These are phyloP conservation scores for Agroathelia rolfsii DNA, from an alignment of 1,284 basidiomycete species.

Conservation along the genomic window DNA sequence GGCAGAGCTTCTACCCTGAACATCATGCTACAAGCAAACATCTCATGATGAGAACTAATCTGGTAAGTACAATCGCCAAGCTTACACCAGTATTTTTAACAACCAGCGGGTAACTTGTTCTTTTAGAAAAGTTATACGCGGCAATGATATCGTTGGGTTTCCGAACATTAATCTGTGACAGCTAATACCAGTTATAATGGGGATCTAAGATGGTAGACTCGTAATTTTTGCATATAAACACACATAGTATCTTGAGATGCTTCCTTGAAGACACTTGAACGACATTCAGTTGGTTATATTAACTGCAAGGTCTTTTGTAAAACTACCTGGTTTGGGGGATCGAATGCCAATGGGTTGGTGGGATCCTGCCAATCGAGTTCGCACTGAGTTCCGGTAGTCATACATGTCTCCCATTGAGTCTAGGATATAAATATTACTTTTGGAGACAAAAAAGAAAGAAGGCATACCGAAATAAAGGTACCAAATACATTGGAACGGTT, in stretches of 20 bases:
- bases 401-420: constrained; percentile 24
- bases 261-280: constrained; percentile 19
- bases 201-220: no score
- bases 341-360: constrained; percentile 19
- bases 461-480: constrained; percentile 21
- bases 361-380: constrained; percentile 19
- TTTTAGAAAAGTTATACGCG: constrained; percentile 15
- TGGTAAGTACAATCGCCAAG: no score
- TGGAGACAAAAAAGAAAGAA: constrained; percentile 1
- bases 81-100: constrained; percentile 20
- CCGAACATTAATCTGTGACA: constrained; percentile 23
- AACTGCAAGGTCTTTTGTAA: no score
- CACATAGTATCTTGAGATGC: constrained; percentile 22
- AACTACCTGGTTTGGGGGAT: no score
- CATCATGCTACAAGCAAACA: no score
- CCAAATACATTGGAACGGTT: no score
- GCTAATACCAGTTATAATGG: no score
- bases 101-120: constrained; percentile 14
- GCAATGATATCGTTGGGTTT: constrained; percentile 12
- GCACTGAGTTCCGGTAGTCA: constrained; percentile 15
- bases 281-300: no score
- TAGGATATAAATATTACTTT: constrained; percentile 8
- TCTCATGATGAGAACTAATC: no score
- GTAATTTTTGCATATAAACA: no score
- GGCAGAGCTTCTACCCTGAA: constrained; percentile 14